Conservation (phyloP, 2,329 filamentous ascomycete genomes). For the Acrodontium crateriforme region DNA sequence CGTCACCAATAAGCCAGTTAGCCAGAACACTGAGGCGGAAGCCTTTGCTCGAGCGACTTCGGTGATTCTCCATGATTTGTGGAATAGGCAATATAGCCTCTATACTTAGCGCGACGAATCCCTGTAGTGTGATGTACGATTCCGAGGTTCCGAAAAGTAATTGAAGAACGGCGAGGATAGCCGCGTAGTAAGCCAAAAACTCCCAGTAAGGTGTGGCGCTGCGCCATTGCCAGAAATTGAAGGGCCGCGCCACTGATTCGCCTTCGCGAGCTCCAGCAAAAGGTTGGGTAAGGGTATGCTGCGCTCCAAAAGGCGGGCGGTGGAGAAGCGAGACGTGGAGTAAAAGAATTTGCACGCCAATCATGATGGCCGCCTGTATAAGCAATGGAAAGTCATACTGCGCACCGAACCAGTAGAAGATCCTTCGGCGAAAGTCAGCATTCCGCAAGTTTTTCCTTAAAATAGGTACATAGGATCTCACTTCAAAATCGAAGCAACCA, state of each 20-base stretch:
- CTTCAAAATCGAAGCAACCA: constrained; percentile 50
- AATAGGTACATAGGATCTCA: constrained; percentile 18
- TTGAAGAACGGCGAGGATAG: constrained; percentile 47
- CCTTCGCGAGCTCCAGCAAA: constrained; percentile 42
- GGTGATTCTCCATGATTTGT: constrained; percentile 59
- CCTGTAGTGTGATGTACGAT: constrained; percentile 53
- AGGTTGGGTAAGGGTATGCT: constrained; percentile 34
- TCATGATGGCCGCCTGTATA: constrained; percentile 47
- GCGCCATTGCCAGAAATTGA: constrained; percentile 73
- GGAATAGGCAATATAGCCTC: constrained; percentile 73
- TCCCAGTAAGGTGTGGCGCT: constrained; percentile 66
- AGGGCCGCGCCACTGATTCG: constrained; percentile 44
- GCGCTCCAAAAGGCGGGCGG: constrained; percentile 29
- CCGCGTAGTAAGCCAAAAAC: constrained; percentile 56
- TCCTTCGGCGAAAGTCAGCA: constrained; percentile 26
- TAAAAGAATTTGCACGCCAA: constrained; percentile 42
- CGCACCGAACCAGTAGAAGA: constrained; percentile 53
- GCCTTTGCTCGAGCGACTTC: constrained; percentile 57
- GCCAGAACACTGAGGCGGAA: constrained; percentile 62
- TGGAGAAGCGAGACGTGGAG: constrained; percentile 48
- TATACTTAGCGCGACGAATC: constrained; percentile 61
- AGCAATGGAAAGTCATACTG: constrained; percentile 46
- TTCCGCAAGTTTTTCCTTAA: constrained; percentile 1
- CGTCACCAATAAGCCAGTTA: constrained; percentile 67
- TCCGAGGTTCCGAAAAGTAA: constrained; percentile 47